Evolutionary conservation across 2,329 filamentous ascomycete species (phyloP), one percentile per base, ranked within the genome.

Genomic region (Aphanoascus verrucosus): DNA sequence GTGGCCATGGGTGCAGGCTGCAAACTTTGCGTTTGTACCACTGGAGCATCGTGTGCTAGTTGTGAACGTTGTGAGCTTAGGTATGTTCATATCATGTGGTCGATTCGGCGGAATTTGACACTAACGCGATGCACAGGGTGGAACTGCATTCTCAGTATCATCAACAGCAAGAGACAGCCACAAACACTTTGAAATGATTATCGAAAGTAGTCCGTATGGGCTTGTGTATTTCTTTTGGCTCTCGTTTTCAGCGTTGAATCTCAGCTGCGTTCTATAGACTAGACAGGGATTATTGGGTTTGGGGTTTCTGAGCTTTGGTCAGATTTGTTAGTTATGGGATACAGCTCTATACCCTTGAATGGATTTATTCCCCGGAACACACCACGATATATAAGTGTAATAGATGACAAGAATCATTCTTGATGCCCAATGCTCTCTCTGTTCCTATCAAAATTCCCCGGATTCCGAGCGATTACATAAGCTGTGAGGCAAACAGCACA

Each of bases 11-110:
- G 88, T 94, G 53, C 90, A 96, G 74, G 75, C 84, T 52, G 77
- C 84, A 64, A 96, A 96, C 75, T 96, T 96, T 73, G 85, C 85
- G 64, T 79, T 93, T 59, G 80, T 95, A 58, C 90, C 90, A 47
- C 74, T 94, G 58, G 81, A 94, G 65, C 83, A 91, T 70, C 79
- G 89, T 55, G 81, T 96, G 41, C 73, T 95, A 62, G 84, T 94
- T 57, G 90, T 94, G 62, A 96, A 96, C 64, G 69, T 94, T 49
- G 77, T 95, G 52, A 86, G 78, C 56, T 70, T 86, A 60, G 83
- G 82, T 82, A 63, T 64, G 76, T 72, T 43, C 8, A 28, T n/a
- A 5, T 17, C 19, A 6, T 28, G 12, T 1, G 42, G 17, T 4
- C 38, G 47, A 20, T 38, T 17, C 35, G 14, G n/a, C n/a, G n/a